Conservation (phyloP, 2,329 filamentous ascomycete genomes). For the Cordyceps javanica region DNA sequence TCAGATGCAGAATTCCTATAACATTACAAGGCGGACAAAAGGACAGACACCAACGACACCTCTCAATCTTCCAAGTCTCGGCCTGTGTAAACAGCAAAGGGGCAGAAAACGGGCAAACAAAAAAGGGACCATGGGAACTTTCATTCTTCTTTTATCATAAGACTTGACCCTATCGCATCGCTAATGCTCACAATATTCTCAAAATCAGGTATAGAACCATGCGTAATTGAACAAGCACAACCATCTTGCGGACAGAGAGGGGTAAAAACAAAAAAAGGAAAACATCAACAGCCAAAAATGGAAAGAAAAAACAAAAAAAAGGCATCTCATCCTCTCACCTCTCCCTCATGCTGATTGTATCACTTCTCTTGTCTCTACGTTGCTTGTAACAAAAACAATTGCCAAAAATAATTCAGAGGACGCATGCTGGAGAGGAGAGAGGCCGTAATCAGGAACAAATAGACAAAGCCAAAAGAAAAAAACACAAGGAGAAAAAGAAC, state of each 20-base stretch:
- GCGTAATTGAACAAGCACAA: conserved; percentile 1
- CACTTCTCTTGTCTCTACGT: conserved; percentile 14
- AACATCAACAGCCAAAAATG: neutral
- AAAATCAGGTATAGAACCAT: conserved; percentile 11
- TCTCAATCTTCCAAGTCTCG: too few species aligned
- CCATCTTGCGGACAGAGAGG: neutral
- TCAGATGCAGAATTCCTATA: too few species aligned
- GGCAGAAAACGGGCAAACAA: neutral
- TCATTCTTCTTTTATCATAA: conserved; percentile 11
- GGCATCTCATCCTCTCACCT: conserved; percentile 12
- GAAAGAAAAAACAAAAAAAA: too few species aligned
- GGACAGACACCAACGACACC: too few species aligned
- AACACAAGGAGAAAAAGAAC: conserved; percentile 8
- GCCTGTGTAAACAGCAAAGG: too few species aligned
- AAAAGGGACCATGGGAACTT: neutral
- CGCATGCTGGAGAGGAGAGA: conserved; percentile 3
- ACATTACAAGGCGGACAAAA: too few species aligned
- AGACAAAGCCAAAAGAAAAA: conserved; percentile 9
- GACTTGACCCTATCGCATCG: conserved; percentile 14
- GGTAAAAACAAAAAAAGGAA: neutral
- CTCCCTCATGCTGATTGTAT: neutral
- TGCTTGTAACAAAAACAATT: conserved; percentile 5
- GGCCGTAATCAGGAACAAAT: conserved; percentile 5
- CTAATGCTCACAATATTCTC: conserved; percentile 14
- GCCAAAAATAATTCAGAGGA: neutral